Base-by-base conservation (phyloP, 495 filamentous ascomycete species). In the Trichoderma orchidacearum region DNA sequence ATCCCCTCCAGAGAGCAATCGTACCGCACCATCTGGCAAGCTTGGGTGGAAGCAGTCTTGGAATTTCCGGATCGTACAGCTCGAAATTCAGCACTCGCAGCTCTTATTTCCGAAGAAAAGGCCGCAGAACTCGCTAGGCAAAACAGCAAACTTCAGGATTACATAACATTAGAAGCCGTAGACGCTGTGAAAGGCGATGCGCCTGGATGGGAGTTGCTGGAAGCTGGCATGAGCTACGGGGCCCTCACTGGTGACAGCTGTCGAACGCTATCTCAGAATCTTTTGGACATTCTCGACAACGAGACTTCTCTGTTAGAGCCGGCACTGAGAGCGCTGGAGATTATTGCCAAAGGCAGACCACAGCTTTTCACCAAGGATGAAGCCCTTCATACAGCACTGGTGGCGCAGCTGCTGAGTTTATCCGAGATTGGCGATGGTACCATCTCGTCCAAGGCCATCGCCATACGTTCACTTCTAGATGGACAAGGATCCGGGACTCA, bases 321-420 rank as follows among this genome's bases (percentile, higher is more conserved):
- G 5, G 64, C 62, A 7, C 58, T 77, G 12, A 62, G 56, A 12
- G 71, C 68, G 3, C 51, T 80, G n/a, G 71, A 73, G 17, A 17
- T 74, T 5, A 62, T 78, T 38, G 61, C 67, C 0, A 61, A 64
- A 3, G 68, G 68, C 50, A 64, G 61, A 13, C 68, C 70, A 11
- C 62, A 61, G 13, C 29, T 76, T 4, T 55, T 76, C 3, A 51
- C 63, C 0, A 56, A 65, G 15, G 64, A 73, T 17, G 56, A 67
- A 0, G 65, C 61, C 23, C 48, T 62, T 5, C 70, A 75, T 56
- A 66, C 79, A 27, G 59, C 51, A 2, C 58, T 79, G 6, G 66
- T 77, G 27, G 68, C 73, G 0, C 70, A 62, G 11, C 63, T 80
- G 0, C 60, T 80, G 1, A 68, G 69, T 2, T 36, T 79, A 13